phyloP scores from a whole-genome alignment of 345 rosid genomes.

The Hevea brasiliensis region DNA sequence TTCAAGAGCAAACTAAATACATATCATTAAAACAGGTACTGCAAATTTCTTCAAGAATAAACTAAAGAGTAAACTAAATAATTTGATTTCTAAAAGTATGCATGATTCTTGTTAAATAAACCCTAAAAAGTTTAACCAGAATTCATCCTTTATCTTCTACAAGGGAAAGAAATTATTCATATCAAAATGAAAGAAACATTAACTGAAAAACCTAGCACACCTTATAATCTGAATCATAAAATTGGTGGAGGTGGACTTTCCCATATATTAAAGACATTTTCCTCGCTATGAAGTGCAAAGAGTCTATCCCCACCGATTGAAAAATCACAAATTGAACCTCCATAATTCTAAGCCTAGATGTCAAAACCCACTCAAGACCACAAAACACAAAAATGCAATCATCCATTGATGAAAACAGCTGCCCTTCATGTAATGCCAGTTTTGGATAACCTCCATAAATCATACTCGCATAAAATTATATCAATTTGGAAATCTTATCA shows the following conservation, averaged over 20 bases:
- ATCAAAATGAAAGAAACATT: slow-evolving; percentile 7
- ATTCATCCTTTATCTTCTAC: too few relatives aligned
- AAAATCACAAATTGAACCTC: slow-evolving; percentile 89
- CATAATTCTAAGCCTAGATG: slow-evolving; percentile 77
- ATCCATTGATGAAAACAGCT: slow-evolving; percentile 91
- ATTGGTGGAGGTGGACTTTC: slow-evolving; percentile 77
- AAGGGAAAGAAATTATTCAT: too few relatives aligned
- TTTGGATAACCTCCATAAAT: slow-evolving; percentile 94
- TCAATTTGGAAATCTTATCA: too few relatives aligned
- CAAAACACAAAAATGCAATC: slow-evolving; percentile 83
- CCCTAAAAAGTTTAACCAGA: too few relatives aligned
- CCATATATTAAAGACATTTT: slow-evolving; percentile 93
- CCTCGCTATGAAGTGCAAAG: slow-evolving; percentile 89
- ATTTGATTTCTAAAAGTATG: too few relatives aligned
- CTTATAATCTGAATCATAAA: slow-evolving; percentile 38
- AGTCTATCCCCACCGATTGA: slow-evolving; percentile 88
- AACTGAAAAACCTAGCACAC: slow-evolving; percentile 19
- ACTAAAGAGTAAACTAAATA: too few relatives aligned
- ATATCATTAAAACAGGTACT: too few relatives aligned
- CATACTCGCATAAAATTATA: too few relatives aligned
- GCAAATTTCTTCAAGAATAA: too few relatives aligned
- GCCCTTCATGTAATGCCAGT: slow-evolving; percentile 77
- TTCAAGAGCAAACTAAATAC: too few relatives aligned
- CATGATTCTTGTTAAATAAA: too few relatives aligned
- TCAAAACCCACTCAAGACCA: slow-evolving; percentile 84